phyloP scores from a whole-genome alignment of 305 asterid species.

The Euphrasia arctica region DNA sequence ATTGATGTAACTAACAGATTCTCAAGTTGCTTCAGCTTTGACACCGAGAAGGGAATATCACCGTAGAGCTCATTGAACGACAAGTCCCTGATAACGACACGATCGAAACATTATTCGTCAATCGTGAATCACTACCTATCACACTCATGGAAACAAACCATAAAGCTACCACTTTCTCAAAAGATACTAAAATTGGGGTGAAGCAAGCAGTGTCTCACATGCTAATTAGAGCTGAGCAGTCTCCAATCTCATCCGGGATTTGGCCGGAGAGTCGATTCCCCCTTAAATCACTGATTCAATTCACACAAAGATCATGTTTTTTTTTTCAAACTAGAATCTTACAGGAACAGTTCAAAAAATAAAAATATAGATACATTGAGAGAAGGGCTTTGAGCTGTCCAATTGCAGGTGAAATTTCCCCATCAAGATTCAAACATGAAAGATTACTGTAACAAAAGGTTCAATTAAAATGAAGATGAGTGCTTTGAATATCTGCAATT shows the following conservation, averaged over 20 bases:
- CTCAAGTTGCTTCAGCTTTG: constrained; percentile 91
- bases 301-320: constrained; percentile 7
- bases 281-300: constrained; percentile 59
- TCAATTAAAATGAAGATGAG: background rate
- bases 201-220: constrained; percentile 29
- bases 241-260: constrained; percentile 98
- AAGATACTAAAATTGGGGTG: background rate
- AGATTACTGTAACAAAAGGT: constrained; percentile 38
- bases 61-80: constrained; percentile 88
- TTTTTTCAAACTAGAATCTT: background rate
- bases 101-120: constrained; percentile 1
- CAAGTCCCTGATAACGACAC: constrained; percentile 53
- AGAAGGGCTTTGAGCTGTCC: constrained; percentile 72
- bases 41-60: constrained; percentile 90
- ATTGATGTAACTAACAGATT: constrained; percentile 49
- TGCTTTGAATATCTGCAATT: background rate
- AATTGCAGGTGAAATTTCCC: constrained; percentile 70
- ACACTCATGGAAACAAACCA: background rate
- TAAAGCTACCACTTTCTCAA: background rate
- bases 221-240: constrained; percentile 65
- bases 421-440: constrained; percentile 51
- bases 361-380: constrained; percentile 48
- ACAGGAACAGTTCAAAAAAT: background rate
- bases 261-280: constrained; percentile 85
- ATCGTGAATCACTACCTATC: constrained; percentile 25